phyloP scores from a whole-genome alignment of 2,329 filamentous ascomycete genomes.

The Penicillium griseofulvum region DNA sequence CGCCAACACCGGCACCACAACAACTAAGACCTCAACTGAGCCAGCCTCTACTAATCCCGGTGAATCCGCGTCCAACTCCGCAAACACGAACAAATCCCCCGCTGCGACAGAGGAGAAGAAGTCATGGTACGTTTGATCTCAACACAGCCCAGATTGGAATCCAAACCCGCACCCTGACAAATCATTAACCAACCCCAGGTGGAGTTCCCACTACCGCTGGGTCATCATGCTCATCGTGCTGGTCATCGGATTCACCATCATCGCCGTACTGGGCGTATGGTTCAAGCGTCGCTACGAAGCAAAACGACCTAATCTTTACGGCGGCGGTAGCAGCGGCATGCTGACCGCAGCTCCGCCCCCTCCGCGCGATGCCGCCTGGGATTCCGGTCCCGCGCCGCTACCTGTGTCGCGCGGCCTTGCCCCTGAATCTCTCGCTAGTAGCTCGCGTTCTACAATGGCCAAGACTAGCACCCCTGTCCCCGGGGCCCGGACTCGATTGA shows the following conservation, averaged over 20 bases:
- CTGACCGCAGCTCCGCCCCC: slow-evolving; percentile 17
- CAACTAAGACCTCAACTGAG: slow-evolving; percentile 20
- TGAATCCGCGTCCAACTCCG: not conserved
- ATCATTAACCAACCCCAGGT: slow-evolving; percentile 16
- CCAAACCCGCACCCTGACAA: not conserved
- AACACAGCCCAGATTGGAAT: not conserved
- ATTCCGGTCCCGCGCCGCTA: slow-evolving; percentile 12
- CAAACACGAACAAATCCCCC: slow-evolving; percentile 1
- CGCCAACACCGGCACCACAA: slow-evolving; percentile 28
- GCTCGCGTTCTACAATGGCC: slow-evolving; percentile 28
- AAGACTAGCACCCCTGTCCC: slow-evolving; percentile 8
- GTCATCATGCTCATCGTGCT: slow-evolving; percentile 77
- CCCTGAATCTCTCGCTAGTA: slow-evolving; percentile 27
- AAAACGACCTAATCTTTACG: slow-evolving; percentile 47
- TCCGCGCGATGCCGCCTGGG: slow-evolving; percentile 17
- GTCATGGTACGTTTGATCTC: slow-evolving; percentile 26
- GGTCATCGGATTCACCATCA: slow-evolving; percentile 63
- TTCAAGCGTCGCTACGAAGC: slow-evolving; percentile 72
- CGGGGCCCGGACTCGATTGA: slow-evolving; percentile 21
- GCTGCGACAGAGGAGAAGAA: slow-evolving; percentile 10
- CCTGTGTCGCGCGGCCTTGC: slow-evolving; percentile 11
- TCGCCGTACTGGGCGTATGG: slow-evolving; percentile 67
- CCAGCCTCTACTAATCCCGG: slow-evolving; percentile 19
- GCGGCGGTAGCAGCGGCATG: slow-evolving; percentile 27
- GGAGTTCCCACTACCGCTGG: slow-evolving; percentile 69